Base-by-base conservation (phyloP, 2,329 filamentous ascomycete species). In the Calonectria pseudoturangicola region DNA sequence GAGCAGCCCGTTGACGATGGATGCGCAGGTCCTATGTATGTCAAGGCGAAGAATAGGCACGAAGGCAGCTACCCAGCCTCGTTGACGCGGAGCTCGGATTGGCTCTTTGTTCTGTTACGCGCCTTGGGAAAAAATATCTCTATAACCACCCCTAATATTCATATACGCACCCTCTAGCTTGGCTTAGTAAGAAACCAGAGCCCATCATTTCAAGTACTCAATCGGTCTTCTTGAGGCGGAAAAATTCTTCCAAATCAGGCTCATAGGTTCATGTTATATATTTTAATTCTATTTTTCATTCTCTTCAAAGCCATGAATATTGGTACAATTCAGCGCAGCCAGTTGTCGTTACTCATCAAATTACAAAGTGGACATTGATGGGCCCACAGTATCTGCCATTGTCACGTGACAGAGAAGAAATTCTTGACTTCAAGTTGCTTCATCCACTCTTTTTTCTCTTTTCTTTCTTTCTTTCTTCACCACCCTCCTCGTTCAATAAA, bases 401-500 rank as follows among this genome's bases (percentile, higher is more conserved):
- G 15, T 43, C 66, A 68, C 66, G 66, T 68, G 66, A 60, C 10
- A 7, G 18, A 10, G 36, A 68, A 68, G 36, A 68, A 68, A 62
- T 68, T 60, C 21, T 33, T 28, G 51, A 36, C 54, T 51, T 50
- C 56, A 51, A 45, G 68, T 30, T 63, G 33, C 56, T 68, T 43
- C 66, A 68, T 63, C 54, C 56, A 62, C 66, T 51, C 67, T 56
- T 63, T 63, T n/a, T 25, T 71, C 56, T 63, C 56, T 51, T 51
- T 69, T 69, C 74, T 56, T 70, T 69, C 74, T 75, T 76, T 79
- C 77, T 75, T 81, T 80, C 80, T 78, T 82, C 84, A 84, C 83
- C 86, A 87, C 92, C 93, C 83, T 94, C 92, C 95, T 98, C 96
- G 96, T 90, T 96, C 95, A 92, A 98, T 95, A 95, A 95, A 98